Evolutionary conservation across 306 rosid species (phyloP).

Genomic region (Ormosia semicastrata): DNA sequence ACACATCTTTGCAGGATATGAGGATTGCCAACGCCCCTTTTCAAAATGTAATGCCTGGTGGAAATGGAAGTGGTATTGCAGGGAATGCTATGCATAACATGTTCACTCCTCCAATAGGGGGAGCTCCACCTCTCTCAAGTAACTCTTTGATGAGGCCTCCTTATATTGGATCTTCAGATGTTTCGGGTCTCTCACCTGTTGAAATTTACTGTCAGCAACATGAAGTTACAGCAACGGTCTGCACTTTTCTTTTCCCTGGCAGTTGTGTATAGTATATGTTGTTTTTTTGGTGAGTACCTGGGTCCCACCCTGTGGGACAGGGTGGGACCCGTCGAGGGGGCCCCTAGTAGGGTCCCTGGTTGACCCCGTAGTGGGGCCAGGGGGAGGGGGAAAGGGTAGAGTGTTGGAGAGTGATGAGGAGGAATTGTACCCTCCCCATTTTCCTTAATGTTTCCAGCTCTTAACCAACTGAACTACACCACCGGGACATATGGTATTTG

Average conservation of each 20-base stretch:
- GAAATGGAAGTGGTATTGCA: constrained; percentile 58
- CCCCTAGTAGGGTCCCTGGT: too few relatives aligned
- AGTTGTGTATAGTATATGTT: not conserved
- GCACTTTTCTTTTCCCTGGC: constrained; percentile 28
- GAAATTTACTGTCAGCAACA: constrained; percentile 84
- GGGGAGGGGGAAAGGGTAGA: too few relatives aligned
- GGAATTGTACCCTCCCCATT: too few relatives aligned
- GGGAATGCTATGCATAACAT: constrained; percentile 59
- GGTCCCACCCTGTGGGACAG: too few relatives aligned
- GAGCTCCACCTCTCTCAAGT: constrained; percentile 55
- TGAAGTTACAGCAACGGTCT: constrained; percentile 90
- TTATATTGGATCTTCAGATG: constrained; percentile 55
- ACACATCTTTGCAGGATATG: constrained; percentile 60
- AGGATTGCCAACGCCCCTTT: constrained; percentile 57
- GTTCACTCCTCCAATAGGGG: constrained; percentile 60
- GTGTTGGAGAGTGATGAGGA: too few relatives aligned
- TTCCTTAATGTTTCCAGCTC: too few relatives aligned
- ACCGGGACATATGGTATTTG: not conserved
- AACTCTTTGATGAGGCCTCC: constrained; percentile 63
- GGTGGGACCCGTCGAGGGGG: too few relatives aligned
- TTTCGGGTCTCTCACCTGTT: constrained; percentile 67
- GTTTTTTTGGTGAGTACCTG: too few relatives aligned
- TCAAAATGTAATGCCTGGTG: constrained; percentile 56
- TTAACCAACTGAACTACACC: too few relatives aligned
- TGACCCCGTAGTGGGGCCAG: too few relatives aligned